A percentile compares a stretch with the other conserved stretches of the same genome.
phyloP scores from a whole-genome alignment of 148 eudicot genomes.

The Pouteria glomerata region DNA sequence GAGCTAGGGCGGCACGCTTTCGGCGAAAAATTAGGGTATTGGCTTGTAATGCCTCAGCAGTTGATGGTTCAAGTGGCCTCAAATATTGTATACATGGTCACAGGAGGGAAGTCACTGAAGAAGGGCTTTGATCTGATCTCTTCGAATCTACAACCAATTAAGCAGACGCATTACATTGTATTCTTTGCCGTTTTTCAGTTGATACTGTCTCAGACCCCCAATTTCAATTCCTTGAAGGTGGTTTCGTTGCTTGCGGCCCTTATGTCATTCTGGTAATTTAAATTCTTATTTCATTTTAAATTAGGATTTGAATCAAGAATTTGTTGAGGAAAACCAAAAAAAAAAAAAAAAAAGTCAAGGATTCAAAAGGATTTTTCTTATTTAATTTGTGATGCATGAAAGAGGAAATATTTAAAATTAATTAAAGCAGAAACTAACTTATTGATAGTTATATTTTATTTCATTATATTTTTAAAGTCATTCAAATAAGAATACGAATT shows the following conservation, averaged over 20 bases:
- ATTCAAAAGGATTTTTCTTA: neutral
- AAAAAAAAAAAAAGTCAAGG: too few relatives aligned
- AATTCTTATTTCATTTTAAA: neutral
- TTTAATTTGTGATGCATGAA: too few relatives aligned
- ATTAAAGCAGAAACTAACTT: too few relatives aligned
- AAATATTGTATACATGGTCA: constrained; percentile 37
- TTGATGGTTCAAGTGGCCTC: constrained; percentile 28
- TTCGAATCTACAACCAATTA: neutral
- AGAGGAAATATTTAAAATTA: too few relatives aligned
- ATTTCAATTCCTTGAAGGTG: constrained; percentile 27
- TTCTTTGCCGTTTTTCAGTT: constrained; percentile 15
- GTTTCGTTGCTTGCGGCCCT: constrained; percentile 30
- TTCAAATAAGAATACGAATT: too few relatives aligned
- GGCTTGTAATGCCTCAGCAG: constrained; percentile 43
- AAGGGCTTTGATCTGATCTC: constrained; percentile 13
- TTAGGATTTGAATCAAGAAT: too few relatives aligned
- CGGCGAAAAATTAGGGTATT: constrained; percentile 28
- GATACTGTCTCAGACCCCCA: constrained; percentile 26
- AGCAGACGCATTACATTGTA: constrained; percentile 19
- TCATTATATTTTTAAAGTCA: too few relatives aligned
- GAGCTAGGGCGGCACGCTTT: constrained; percentile 39
- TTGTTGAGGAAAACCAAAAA: too few relatives aligned
- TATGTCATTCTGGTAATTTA: constrained; percentile 28
- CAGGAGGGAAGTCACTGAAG: constrained; percentile 38
- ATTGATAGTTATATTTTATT: too few relatives aligned